A percentile compares a stretch with the other conserved stretches of the same genome.
Evolutionary conservation across 108 stramenopile species (phyloP).

Genomic region (Cylindrotheca fusiformis): DNA sequence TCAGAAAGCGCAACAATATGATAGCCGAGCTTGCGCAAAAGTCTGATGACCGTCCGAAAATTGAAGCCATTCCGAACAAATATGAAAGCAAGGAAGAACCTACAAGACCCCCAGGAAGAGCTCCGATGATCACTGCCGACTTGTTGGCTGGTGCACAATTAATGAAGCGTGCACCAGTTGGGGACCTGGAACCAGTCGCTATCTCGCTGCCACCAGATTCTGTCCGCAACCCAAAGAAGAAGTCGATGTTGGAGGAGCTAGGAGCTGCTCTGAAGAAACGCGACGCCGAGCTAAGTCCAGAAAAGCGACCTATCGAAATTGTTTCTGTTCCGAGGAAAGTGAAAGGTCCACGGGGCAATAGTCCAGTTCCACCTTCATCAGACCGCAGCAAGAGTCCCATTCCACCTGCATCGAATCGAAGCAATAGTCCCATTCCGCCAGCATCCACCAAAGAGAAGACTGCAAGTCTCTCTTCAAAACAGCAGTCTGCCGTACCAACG

Average conservation of each 20-base stretch:
- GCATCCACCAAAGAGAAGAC: background rate
- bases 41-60: background rate
- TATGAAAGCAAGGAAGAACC: background rate
- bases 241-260: background rate
- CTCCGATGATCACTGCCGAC: background rate
- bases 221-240: background rate
- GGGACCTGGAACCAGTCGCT: background rate
- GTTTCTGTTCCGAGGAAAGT: background rate
- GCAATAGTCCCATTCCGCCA: no score
- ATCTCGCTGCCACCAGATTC: background rate
- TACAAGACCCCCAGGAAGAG: background rate
- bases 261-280: background rate
- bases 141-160: background rate
- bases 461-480: background rate
- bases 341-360: background rate
- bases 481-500: no score
- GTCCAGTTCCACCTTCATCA: no score
- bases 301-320: background rate
- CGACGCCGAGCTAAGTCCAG: background rate
- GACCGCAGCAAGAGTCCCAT: no score
- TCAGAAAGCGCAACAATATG: background rate
- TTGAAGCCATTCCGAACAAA: background rate
- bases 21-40: background rate
- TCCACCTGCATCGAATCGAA: no score
- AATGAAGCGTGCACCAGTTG: background rate